Conservation (phyloP, 2,329 filamentous ascomycete genomes). For the Botrytis pseudocinerea region DNA sequence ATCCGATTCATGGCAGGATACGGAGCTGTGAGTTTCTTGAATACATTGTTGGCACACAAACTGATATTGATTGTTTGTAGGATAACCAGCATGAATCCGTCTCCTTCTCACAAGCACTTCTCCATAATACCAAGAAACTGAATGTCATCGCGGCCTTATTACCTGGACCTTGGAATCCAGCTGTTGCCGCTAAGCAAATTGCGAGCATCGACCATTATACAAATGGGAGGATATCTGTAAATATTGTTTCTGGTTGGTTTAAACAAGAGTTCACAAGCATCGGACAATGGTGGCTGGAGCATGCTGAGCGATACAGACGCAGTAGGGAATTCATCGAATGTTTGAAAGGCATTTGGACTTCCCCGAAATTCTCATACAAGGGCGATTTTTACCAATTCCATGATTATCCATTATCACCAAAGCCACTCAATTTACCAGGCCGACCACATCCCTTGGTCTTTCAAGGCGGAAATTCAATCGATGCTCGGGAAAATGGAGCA, state of each 20-base stretch:
- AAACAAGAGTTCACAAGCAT: conserved; percentile 53
- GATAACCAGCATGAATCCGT: conserved; percentile 54
- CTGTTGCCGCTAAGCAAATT: conserved; percentile 54
- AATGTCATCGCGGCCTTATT: conserved; percentile 54
- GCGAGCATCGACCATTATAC: conserved; percentile 54
- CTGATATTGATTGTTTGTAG: conserved; percentile 21
- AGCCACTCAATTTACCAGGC: conserved; percentile 48
- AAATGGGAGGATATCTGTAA: conserved; percentile 53
- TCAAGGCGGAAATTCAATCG: conserved; percentile 54
- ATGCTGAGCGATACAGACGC: conserved; percentile 51
- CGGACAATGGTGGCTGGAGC: conserved; percentile 56
- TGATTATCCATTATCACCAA: conserved; percentile 51
- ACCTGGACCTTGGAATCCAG: conserved; percentile 53
- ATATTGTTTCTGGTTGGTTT: conserved; percentile 56
- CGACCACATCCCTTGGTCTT: conserved; percentile 54
- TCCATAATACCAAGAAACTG: conserved; percentile 49
- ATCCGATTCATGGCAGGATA: conserved; percentile 56
- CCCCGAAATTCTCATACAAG: conserved; percentile 50
- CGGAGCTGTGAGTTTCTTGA: conserved; percentile 42
- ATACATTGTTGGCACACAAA: background rate
- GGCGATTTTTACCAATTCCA: conserved; percentile 56
- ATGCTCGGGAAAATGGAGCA: conserved; percentile 52
- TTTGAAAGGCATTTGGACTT: conserved; percentile 53
- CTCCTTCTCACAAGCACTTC: conserved; percentile 52
- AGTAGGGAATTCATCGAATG: conserved; percentile 53